phyloP scores from a whole-genome alignment of 768 basidiomycete species.

The Cystofilobasidium bisporidii region DNA sequence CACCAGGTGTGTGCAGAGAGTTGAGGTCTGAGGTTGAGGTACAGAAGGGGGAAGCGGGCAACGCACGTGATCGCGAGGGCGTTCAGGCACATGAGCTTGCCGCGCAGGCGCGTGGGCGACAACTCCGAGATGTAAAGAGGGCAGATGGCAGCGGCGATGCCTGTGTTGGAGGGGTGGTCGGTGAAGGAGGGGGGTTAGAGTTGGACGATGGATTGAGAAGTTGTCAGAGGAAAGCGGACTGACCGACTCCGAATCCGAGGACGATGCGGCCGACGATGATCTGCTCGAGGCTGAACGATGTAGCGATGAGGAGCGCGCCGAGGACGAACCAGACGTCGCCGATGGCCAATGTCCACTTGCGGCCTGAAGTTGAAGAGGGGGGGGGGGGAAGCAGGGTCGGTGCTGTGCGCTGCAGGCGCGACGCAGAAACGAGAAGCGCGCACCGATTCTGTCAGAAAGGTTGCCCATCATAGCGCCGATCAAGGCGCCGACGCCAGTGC shows the following conservation, averaged over 20 bases:
- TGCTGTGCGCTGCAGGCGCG: too few relatives aligned
- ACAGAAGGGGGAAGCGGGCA: too few relatives aligned
- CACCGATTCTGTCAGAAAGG: background rate
- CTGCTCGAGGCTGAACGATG: background rate
- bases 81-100: background rate
- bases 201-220: too few relatives aligned
- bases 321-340: slow-evolving; percentile 2
- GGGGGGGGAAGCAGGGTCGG: too few relatives aligned
- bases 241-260: background rate
- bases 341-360: background rate
- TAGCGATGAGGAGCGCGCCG: background rate
- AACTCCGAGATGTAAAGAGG: slow-evolving; percentile 1
- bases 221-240: background rate
- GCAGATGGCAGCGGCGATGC: background rate
- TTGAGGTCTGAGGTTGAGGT: too few relatives aligned
- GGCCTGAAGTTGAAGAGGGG: too few relatives aligned
- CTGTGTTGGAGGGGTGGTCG: background rate
- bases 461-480: background rate
- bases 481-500: background rate
- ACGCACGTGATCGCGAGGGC: background rate
- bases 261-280: slow-evolving; percentile 1
- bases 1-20: too few relatives aligned
- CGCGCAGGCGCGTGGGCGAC: background rate
- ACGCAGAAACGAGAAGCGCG: too few relatives aligned
- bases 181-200: too few relatives aligned